A percentile compares a stretch with the other conserved stretches of the same genome.
phyloP scores from a whole-genome alignment of 805 yeast species.

The Komagataella mondaviorum region DNA sequence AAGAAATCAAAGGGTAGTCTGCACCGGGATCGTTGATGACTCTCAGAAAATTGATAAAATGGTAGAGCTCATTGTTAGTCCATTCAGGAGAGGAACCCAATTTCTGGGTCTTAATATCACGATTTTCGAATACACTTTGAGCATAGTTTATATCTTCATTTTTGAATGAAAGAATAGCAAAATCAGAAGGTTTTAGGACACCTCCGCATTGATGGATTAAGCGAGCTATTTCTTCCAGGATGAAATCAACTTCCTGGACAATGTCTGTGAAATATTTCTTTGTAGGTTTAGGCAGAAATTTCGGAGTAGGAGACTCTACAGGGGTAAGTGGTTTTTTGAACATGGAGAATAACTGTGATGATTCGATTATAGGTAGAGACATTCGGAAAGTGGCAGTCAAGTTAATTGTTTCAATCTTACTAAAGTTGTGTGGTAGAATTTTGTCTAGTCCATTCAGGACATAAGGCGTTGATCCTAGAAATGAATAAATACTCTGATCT shows the following conservation, averaged over 20 bases:
- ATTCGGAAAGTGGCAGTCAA: slow-evolving; percentile 46
- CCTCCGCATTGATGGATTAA: slow-evolving; percentile 28
- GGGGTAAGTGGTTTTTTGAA: slow-evolving; percentile 6
- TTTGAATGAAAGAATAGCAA: slow-evolving; percentile 38
- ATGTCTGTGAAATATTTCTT: slow-evolving; percentile 11
- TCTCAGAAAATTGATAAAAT: slow-evolving; percentile 35
- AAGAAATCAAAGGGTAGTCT: slow-evolving; percentile 15
- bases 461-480: slow-evolving; percentile 37
- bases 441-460: slow-evolving; percentile 10
- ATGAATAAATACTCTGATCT: slow-evolving; percentile 56
- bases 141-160: slow-evolving; percentile 33
- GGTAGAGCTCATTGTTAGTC: slow-evolving; percentile 28
- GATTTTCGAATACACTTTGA: slow-evolving; percentile 20
- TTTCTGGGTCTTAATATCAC: slow-evolving; percentile 28
- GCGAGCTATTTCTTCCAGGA: slow-evolving; percentile 29
- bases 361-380: slow-evolving; percentile 39
- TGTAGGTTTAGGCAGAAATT: slow-evolving; percentile 12
- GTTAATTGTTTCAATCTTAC: slow-evolving; percentile 15
- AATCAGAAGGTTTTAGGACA: slow-evolving; percentile 27
- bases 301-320: slow-evolving; percentile 7
- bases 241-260: slow-evolving; percentile 26
- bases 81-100: slow-evolving; percentile 36
- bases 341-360: slow-evolving; percentile 20
- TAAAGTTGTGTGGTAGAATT: slow-evolving; percentile 1
- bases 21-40: slow-evolving; percentile 16